Evolutionary conservation across 2,329 filamentous ascomycete species (phyloP), one percentile per base, ranked within the genome.

Genomic region (Penicillium sp.): DNA sequence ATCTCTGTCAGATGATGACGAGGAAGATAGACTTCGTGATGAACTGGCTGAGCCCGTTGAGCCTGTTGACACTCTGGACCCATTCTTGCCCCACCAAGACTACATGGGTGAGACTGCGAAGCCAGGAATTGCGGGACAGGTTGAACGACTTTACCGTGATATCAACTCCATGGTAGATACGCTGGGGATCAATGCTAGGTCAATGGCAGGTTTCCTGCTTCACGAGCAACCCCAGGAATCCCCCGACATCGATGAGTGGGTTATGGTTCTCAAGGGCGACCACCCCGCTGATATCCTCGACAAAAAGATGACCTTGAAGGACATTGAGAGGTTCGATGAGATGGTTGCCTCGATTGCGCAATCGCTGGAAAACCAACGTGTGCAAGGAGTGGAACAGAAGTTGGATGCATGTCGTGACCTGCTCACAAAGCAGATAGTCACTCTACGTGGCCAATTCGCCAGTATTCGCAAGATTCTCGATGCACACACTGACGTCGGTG

Each of bases 141-240:
- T 80, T 42, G 78, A 80, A 62, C 69, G 73, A 47, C 63, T 80
- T 2, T 80, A 79, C 57, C 75, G 77, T 11, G 78, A 80, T 55
- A 78, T 79, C 58, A 80, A 79, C 71, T 89, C 89, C 11, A 99
- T 97, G 94, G 86, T 99, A 40, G 91, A 97, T 65, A 93, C 90
- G 0, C 77, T 97, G 38, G 93, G 93, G 9, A 81, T 97, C 46
- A 97, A 97, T 68, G 85, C 89, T 6, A 83, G 93, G 14, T 85
- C 81, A 7, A 65, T 87, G 39, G 73, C 78, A 18, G 76, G 79
- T 0, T 87, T 82, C 64, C 73, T 92, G 53, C 58, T 76, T 32
- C 74, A 76, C 52, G 74, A 79, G 57, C 62, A 74, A 54, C 60
- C 62, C 4, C 51, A 61, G 10, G 79, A 78, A 10, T 77, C 84